Evolutionary conservation across 169 alveolate species (phyloP).

Genomic region (Plasmodium vivax): DNA sequence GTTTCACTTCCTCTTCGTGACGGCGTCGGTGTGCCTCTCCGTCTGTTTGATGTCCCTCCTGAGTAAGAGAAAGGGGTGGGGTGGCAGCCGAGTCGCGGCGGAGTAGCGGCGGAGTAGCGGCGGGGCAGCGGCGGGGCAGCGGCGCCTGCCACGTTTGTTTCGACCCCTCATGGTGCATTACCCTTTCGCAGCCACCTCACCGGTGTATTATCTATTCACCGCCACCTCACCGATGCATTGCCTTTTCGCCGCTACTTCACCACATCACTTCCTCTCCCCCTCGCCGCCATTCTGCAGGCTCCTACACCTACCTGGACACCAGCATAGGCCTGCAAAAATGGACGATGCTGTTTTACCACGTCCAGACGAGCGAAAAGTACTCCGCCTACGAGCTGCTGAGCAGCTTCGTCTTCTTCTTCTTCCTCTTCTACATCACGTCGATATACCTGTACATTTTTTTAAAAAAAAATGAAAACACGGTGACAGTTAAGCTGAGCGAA

Average conservation of each 20-base stretch:
- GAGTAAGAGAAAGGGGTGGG: neutral
- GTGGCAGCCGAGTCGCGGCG: neutral
- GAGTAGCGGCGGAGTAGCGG: neutral
- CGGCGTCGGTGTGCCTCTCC: neutral
- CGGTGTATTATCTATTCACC: neutral
- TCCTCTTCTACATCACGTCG: conserved; percentile 47
- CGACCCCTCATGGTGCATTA: neutral
- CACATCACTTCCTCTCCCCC: neutral
- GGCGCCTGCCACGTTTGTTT: neutral
- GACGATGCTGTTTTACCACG: conserved; percentile 34
- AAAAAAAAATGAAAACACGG: conserved; percentile 22
- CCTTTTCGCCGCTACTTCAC: neutral
- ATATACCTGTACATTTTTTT: conserved; percentile 38
- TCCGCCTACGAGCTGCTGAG: conserved; percentile 18
- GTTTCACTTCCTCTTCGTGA: conserved; percentile 20
- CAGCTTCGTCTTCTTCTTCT: conserved; percentile 14
- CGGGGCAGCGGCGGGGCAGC: neutral
- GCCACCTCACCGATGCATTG: neutral
- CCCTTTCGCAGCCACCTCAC: neutral
- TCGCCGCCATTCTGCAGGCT: neutral
- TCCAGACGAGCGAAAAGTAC: conserved; percentile 6
- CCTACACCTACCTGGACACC: neutral
- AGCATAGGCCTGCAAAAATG: conserved; percentile 6
- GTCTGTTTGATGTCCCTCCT: conserved; percentile 33
- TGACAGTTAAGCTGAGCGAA: conserved; percentile 4